Conservation (phyloP, 306 rosid species). For the Quercus aquifolioides region DNA sequence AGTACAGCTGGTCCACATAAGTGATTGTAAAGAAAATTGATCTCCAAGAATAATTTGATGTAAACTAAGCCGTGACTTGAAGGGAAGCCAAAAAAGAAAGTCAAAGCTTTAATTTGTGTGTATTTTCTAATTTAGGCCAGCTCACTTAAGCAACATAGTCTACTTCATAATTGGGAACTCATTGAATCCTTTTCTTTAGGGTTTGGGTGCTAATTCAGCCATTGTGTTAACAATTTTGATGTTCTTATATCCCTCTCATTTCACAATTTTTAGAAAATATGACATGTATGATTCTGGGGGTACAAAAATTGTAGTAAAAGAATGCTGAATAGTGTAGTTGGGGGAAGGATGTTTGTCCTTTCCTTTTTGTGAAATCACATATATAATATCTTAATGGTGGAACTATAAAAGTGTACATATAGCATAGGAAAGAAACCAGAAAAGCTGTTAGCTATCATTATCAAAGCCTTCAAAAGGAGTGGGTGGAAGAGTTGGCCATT, state of each 20-base stretch:
- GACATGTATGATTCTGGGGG: slow-evolving; percentile 20
- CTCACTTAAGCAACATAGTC: too few relatives aligned
- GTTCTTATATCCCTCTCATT: neutral
- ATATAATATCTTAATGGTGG: slow-evolving; percentile 33
- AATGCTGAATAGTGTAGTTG: slow-evolving; percentile 2
- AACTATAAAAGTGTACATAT: slow-evolving; percentile 10
- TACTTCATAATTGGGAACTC: too few relatives aligned
- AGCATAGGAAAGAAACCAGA: slow-evolving; percentile 20
- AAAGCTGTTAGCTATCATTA: slow-evolving; percentile 67
- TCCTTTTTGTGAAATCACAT: slow-evolving; percentile 29
- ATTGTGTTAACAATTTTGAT: neutral
- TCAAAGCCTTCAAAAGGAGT: slow-evolving; percentile 55
- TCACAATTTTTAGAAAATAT: slow-evolving; percentile 11
- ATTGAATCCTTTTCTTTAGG: too few relatives aligned
- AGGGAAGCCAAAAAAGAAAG: too few relatives aligned
- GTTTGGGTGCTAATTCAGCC: too few relatives aligned
- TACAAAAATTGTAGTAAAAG: slow-evolving; percentile 9
- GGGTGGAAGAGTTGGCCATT: slow-evolving; percentile 42
- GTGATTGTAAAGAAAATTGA: too few relatives aligned
- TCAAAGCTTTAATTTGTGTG: too few relatives aligned
- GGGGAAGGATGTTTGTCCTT: slow-evolving; percentile 22
- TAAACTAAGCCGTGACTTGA: too few relatives aligned
- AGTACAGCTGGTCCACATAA: too few relatives aligned
- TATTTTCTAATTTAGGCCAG: too few relatives aligned
- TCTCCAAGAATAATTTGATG: too few relatives aligned